Evolutionary conservation across 208 protist genomes (phyloP), one percentile per base, ranked within the genome.

Genomic region (Trypanosoma theileri): DNA sequence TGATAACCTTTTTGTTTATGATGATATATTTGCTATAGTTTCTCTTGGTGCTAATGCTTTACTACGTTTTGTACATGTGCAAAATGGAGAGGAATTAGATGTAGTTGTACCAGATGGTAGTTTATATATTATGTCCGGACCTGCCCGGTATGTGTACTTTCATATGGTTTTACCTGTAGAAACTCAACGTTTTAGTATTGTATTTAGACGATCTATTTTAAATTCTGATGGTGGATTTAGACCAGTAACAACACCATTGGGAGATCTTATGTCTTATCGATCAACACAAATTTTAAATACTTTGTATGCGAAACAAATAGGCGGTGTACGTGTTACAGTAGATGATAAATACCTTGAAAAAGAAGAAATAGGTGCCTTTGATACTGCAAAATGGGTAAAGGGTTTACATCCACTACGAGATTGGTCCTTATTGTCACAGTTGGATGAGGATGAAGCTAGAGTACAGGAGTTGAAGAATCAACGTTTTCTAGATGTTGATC

Each of bases 1-100:
- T 51, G 90, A 96, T 79, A 96, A 96, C 68, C 78, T 96, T 19
- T 96, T 96, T 58, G 83, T 93, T 7, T 96, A 96, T 72, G 87
- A 96, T 67, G 90, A 96, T 60, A 96, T 93, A 57, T 94, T 96
- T 63, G 90, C 85, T 9, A 80, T 94, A 50, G 75, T 86, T 59
- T 93, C 86, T 11, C 70, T 96, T 16, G 90, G 90, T 57, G 79
- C 76, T 63, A 93, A 93, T 57, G 85, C 86, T 22, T 67, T 93
- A 48, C 66, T 92, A 71, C 81, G 86, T 48, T 88, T 96, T 66
- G 90, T 96, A 48, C 90, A 96, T 60, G 84, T 94, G 42, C 90
- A 96, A 71, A 96, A 91, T 57, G 90, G 90, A 22, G 88, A 93
- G 68, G 88, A 93, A 69, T 52, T 93, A 26, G 88, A 96, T 54